Base-by-base conservation (phyloP, 2,329 filamentous ascomycete genomes). In the Metarhizium robertsii region DNA sequence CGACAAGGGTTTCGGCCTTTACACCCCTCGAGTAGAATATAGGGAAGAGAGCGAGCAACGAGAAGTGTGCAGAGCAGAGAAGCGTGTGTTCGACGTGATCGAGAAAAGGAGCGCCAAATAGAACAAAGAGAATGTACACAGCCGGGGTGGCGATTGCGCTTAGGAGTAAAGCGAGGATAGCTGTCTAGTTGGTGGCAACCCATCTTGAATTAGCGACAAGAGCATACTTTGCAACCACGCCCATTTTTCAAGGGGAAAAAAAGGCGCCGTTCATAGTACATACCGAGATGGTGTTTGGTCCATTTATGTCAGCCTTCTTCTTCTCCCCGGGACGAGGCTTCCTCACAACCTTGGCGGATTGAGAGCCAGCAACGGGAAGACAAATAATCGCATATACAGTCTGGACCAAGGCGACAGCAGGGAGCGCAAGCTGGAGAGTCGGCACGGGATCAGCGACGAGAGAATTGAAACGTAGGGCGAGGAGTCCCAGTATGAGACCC, bases 91-190 rank as follows among this genome's bases (percentile, higher is more conserved):
- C 67, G 52, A 87, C 74, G 69, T 96, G 89, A 1, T 89, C 90
- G 36, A 92, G 88, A 53, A 95, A 77, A 0, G 94, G 94, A 7
- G 92, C 94, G 66, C 94, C 94, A 71, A 96, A 95, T 61, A 97
- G 87, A 65, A 97, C 78, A 64, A 95, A 80, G 42, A 85, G 72
- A 47, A 83, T 67, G 67, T 85, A 77, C 25, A 86, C 63, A 32
- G 69, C 69, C 36, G 92, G 79, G 7, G 88, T 86, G 56, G 92
- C 76, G 61, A 94, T 78, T 2, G 83, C 79, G 2, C 89, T 85
- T 79, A 96, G 66, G 20, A 77, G 60, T 42, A 78, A 65, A 6
- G 75, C 75, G 52, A 79, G 69, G 55, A 76, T 61, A 14, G 75
- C 68, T 18, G 74, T 71, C 78, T 80, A 52, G 6, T 16, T 14